Evolutionary conservation across 768 basidiomycete species (phyloP).

Genomic region (Pisolithus marmoratus): DNA sequence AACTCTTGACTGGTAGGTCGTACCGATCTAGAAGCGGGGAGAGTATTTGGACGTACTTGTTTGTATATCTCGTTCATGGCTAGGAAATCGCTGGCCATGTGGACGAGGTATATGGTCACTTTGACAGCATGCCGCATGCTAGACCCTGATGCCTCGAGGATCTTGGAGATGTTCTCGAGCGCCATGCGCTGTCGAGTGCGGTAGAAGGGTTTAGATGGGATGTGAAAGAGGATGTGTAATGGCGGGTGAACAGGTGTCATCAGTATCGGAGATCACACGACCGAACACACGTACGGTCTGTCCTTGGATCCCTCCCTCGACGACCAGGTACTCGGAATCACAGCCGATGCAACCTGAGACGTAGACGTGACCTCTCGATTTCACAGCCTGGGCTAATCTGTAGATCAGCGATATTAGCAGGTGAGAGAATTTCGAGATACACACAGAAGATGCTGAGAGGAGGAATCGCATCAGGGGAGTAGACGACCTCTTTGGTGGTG

Average conservation of each 20-base stretch:
- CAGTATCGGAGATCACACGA: neutral
- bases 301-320: constrained; percentile 30
- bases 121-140: constrained; percentile 34
- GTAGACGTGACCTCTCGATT: constrained; percentile 31
- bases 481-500: constrained; percentile 21
- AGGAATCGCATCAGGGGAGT: constrained; percentile 24
- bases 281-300: constrained; percentile 30
- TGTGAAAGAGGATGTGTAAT: neutral
- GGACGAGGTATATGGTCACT: constrained; percentile 33
- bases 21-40: too few species aligned
- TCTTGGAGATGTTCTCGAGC: constrained; percentile 32
- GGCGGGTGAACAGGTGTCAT: neutral
- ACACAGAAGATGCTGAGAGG: constrained; percentile 31
- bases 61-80: constrained; percentile 36
- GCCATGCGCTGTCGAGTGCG: constrained; percentile 25
- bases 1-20: too few species aligned
- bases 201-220: too few species aligned
- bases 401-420: neutral
- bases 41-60: constrained; percentile 16
- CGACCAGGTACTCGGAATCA: constrained; percentile 24
- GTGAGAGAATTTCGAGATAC: neutral
- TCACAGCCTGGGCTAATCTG: constrained; percentile 31
- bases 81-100: constrained; percentile 33
- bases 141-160: constrained; percentile 36
- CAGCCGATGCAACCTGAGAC: constrained; percentile 37